Conservation (phyloP, 805 yeast genomes). For the Ogataea saltuana region DNA sequence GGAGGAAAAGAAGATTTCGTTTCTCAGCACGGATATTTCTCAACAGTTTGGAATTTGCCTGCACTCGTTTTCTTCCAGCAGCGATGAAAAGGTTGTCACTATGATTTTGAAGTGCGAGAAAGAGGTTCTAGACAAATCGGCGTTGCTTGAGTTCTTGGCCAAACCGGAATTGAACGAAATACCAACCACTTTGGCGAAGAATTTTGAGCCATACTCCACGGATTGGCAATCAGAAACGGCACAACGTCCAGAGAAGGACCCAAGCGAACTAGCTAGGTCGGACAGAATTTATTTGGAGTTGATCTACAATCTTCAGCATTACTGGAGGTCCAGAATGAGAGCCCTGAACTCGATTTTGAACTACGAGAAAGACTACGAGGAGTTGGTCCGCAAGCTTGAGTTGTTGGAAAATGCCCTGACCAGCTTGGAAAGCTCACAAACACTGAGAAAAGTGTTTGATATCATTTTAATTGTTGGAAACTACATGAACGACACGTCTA, state of each 20-base stretch:
- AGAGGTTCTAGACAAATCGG: slow-evolving; percentile 65
- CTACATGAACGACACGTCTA: slow-evolving; percentile 91
- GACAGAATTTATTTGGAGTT: slow-evolving; percentile 83
- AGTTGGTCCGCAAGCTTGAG: slow-evolving; percentile 65
- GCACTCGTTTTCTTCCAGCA: slow-evolving; percentile 65
- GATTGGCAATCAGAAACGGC: slow-evolving; percentile 54
- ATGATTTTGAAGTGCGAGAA: slow-evolving; percentile 75
- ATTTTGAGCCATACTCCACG: slow-evolving; percentile 76
- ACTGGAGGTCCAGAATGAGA: slow-evolving; percentile 91
- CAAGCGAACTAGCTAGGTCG: slow-evolving; percentile 76
- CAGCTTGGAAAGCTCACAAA: slow-evolving; percentile 62
- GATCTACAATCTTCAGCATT: slow-evolving; percentile 78
- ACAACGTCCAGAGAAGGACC: slow-evolving; percentile 64
- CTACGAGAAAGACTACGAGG: slow-evolving; percentile 77
- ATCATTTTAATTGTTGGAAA: slow-evolving; percentile 91
- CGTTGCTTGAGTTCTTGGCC: slow-evolving; percentile 81
- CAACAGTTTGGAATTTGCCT: slow-evolving; percentile 95
- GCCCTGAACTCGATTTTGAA: slow-evolving; percentile 71
- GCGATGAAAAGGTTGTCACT: slow-evolving; percentile 66
- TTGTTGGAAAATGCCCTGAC: slow-evolving; percentile 72
- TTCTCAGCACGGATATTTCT: slow-evolving; percentile 79
- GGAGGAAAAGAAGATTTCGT: slow-evolving; percentile 58
- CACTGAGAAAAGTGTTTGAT: slow-evolving; percentile 71
- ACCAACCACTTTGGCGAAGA: slow-evolving; percentile 66
- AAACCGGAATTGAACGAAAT: slow-evolving; percentile 76